Base-by-base conservation (phyloP, 106 monocot genomes). In the Allium sativum region DNA sequence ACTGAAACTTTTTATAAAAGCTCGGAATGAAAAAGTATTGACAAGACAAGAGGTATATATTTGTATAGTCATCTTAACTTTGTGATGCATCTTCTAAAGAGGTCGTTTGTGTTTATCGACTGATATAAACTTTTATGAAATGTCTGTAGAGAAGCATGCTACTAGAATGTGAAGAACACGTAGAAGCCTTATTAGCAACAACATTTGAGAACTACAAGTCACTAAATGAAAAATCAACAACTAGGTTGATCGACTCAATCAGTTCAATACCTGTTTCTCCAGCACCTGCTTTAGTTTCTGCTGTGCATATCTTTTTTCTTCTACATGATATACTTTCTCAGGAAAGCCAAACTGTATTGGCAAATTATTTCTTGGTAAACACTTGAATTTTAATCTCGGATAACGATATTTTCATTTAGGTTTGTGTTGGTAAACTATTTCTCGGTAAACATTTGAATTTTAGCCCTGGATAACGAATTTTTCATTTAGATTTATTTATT, bases 141-240 rank as follows among this genome's bases (percentile, higher is more conserved):
- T 31, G 5, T 43, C 9, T 58, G 19, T 80, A 98, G 96, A 82
- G 76, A 78, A 84, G 84, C 60, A 80, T 96, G 68, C 66, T 90
- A 17, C 22, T 81, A 52, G 90, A 87, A 56, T 96, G 90, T 68
- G 95, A 96, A 74, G 79, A 82, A 52, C 84, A 82, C 65, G 79
- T 91, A 21, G 82, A 80, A 54, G 72, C 62, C 21, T 73, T 96
- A 7, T 61, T 96, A 40, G 78, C 83, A 44, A 78, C 55, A 67
- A 76, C 84, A 16, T 96, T 96, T 73, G 76, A 87, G 63, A 96
- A 96, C 42, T 96, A 96, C 82, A 96, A 96, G 73, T 84, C 87
- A 58, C 66, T 96, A 16, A 87, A 96, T 65, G 90, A 96, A 45
- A 59, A 70, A 44, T 87, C 87, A 48, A 65, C 84, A 8, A 84